A percentile compares a stretch with the other conserved stretches of the same genome.
Conservation (phyloP, 371 early-diverging fungal genomes). For the Dentiscutata heterogama region DNA sequence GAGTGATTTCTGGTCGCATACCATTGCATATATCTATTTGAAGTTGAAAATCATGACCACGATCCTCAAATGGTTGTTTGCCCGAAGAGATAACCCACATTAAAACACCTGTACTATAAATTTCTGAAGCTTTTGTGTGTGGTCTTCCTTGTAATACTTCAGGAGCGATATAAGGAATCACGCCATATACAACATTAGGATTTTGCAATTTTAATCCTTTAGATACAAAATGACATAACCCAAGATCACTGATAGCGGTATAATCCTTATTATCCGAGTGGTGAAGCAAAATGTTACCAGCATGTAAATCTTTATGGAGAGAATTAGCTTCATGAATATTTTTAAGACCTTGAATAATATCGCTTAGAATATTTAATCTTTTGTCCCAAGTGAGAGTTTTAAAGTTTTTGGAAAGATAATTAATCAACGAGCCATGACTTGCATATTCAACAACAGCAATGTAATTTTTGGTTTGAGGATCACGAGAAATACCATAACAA, state of each 20-base stretch:
- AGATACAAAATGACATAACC: neutral
- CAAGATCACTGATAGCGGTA: neutral
- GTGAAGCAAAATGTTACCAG: neutral
- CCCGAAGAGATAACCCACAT: conserved; percentile 9
- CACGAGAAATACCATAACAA: conserved; percentile 16
- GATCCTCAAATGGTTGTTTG: neutral
- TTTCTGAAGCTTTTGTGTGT: neutral
- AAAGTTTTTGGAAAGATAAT: neutral
- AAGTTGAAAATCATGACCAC: neutral
- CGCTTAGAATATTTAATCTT: neutral
- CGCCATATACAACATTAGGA: conserved; percentile 14
- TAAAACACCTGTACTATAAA: conserved; percentile 8
- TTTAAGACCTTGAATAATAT: conserved; percentile 4
- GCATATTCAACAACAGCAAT: conserved; percentile 15
- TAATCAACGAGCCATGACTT: neutral
- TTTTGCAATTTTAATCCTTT: neutral
- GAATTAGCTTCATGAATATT: neutral
- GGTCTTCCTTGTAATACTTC: conserved; percentile 11
- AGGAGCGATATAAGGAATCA: conserved; percentile 21
- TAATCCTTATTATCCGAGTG: neutral
- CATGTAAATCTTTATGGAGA: neutral
- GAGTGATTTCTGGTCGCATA: neutral
- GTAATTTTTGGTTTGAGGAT: conserved; percentile 6
- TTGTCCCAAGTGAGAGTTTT: neutral
- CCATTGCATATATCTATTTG: neutral